Percentiles rank a stretch among this genome's conserved stretches.
phyloP scores from a whole-genome alignment of 2,329 filamentous ascomycete species.

The Phaeosphaeria sp. region DNA sequence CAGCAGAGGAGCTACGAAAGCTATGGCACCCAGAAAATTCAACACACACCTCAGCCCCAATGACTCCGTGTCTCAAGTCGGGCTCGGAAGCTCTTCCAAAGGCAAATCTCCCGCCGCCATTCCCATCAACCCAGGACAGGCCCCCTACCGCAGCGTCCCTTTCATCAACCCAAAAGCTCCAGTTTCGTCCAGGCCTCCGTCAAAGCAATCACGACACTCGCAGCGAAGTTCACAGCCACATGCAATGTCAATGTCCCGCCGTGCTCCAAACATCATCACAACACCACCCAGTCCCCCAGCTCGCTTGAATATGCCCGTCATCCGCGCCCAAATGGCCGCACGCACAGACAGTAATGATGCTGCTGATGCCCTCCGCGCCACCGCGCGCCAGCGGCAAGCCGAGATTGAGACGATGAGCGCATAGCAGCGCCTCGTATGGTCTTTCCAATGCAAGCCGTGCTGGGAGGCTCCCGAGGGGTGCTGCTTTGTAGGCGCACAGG shows the following conservation, averaged over 20 bases:
- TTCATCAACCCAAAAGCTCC: neutral
- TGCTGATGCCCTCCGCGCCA: neutral
- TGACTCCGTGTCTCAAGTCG: neutral
- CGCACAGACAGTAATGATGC: neutral
- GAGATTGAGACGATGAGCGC: neutral
- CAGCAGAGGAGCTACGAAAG: neutral
- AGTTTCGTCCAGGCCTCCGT: neutral
- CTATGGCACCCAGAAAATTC: neutral
- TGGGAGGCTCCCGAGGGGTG: conserved; percentile 2
- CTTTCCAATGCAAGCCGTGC: neutral
- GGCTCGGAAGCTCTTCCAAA: neutral
- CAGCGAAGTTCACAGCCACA: no score
- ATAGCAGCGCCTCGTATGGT: conserved; percentile 1
- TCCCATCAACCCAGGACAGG: neutral
- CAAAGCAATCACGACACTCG: neutral
- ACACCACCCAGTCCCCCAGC: neutral
- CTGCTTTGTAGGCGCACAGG: neutral
- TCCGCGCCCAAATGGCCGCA: neutral
- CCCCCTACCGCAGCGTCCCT: neutral
- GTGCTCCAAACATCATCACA: neutral
- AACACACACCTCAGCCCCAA: neutral
- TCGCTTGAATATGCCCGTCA: neutral
- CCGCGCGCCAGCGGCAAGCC: neutral
- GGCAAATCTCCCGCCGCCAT: neutral
- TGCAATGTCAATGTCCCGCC: no score